Evolutionary conservation across 73 alveolate genomes (phyloP).

Genomic region (Paramecium sonneborni): DNA sequence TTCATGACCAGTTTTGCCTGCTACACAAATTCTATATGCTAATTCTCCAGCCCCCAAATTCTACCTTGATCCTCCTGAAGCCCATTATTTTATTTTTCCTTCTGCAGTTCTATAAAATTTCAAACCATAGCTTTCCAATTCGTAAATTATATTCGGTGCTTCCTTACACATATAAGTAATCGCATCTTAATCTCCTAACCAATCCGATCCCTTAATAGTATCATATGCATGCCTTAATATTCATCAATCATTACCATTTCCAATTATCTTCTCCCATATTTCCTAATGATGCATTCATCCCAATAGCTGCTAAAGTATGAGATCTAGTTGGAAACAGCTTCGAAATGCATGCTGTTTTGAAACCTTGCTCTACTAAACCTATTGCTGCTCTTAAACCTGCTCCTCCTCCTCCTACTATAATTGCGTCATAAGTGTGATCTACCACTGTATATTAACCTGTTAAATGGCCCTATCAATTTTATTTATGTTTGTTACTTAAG

Average conservation of each 20-base stretch:
- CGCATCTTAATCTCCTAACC: conserved; percentile 97
- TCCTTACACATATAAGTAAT: conserved; percentile 95
- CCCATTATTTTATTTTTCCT: conserved; percentile 95
- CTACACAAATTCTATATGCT: conserved; percentile 88
- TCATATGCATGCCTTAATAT: conserved; percentile 88
- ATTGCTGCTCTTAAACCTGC: conserved; percentile 98
- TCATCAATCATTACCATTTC: conserved; percentile 78
- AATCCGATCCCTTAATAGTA: conserved; percentile 85
- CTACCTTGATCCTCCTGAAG: conserved; percentile 93
- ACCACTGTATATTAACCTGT: conserved; percentile 84
- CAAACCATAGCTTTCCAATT: conserved; percentile 93
- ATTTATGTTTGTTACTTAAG: conserved; percentile 45
- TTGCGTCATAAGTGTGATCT: conserved; percentile 93
- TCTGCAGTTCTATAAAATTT: conserved; percentile 96
- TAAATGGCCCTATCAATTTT: conserved; percentile 35
- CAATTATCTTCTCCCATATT: conserved; percentile 97
- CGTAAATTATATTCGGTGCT: conserved; percentile 93
- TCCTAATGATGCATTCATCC: conserved; percentile 94
- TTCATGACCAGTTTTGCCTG: conserved; percentile 97
- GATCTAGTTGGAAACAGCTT: conserved; percentile 98
- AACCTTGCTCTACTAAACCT: conserved; percentile 94
- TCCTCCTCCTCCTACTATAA: conserved; percentile 95
- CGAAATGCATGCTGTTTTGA: conserved; percentile 95
- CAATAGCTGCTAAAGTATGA: conserved; percentile 97
- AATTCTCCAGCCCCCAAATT: conserved; percentile 90